phyloP scores from a whole-genome alignment of 257 asterid genomes.

The Dorcoceras hygrometricum region DNA sequence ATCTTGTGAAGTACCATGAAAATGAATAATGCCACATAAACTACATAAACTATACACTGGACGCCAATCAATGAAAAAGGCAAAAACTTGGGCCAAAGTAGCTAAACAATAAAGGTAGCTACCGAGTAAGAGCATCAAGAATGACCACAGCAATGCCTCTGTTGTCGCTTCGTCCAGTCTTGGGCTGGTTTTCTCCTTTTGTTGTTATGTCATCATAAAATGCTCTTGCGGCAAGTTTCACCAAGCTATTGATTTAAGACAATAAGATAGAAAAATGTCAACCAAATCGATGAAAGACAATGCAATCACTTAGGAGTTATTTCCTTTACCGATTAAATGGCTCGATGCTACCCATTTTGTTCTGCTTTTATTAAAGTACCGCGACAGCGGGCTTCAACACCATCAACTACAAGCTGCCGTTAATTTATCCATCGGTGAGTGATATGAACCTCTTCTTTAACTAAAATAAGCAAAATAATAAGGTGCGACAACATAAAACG shows the following conservation, averaged over 20 bases:
- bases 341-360: constrained; percentile 38
- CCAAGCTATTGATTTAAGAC: constrained; percentile 49
- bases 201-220: constrained; percentile 85
- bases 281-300: not conserved
- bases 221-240: constrained; percentile 87
- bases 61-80: not conserved
- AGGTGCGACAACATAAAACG: not conserved
- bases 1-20: not conserved
- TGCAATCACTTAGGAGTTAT: constrained; percentile 1
- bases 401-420: not conserved
- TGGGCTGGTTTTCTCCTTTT: constrained; percentile 81
- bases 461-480: too few relatives aligned
- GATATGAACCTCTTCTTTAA: not conserved
- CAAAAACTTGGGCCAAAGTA: not conserved
- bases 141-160: constrained; percentile 92
- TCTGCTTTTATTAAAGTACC: not conserved
- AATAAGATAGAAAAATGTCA: constrained; percentile 13
- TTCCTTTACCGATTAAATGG: constrained; percentile 41
- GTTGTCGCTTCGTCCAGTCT: constrained; percentile 85
- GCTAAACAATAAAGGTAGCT: constrained; percentile 2
- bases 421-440: not conserved
- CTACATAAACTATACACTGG: not conserved
- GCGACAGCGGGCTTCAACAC: not conserved
- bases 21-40: not conserved
- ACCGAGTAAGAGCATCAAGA: constrained; percentile 97